Evolutionary conservation across 768 basidiomycete genomes (phyloP).

Genomic region (Lactarius sanguifluus): DNA sequence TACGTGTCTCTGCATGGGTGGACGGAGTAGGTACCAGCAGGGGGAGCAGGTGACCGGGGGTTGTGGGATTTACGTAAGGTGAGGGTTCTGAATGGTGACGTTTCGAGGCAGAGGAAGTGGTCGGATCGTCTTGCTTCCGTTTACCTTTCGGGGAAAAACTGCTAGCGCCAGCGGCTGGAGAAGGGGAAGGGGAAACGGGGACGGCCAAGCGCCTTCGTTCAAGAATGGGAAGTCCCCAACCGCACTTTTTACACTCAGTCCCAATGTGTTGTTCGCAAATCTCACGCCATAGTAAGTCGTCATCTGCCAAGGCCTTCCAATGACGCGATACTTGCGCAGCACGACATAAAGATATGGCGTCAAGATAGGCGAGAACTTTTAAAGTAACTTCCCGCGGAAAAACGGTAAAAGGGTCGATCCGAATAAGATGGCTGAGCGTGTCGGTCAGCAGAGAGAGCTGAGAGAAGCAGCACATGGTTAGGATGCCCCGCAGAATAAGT

Average conservation of each 20-base stretch:
- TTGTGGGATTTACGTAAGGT: background rate
- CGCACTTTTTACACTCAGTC: constrained; percentile 93
- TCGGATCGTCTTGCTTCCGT: constrained; percentile 40
- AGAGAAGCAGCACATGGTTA: constrained; percentile 99
- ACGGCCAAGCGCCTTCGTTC: constrained; percentile 62
- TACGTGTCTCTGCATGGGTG: background rate
- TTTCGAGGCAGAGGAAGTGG: constrained; percentile 21
- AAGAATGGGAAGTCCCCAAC: constrained; percentile 93
- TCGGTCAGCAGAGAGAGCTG: constrained; percentile 96
- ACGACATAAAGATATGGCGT: constrained; percentile 89
- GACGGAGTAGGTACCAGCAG: constrained; percentile 15
- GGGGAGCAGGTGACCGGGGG: constrained; percentile 1
- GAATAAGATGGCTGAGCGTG: constrained; percentile 86
- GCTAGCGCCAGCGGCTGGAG: constrained; percentile 32
- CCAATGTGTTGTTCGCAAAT: constrained; percentile 99
- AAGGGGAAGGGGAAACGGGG: constrained; percentile 40
- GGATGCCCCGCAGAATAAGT: constrained; percentile 92
- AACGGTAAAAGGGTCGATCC: constrained; percentile 90
- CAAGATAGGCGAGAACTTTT: constrained; percentile 84
- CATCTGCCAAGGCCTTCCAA: constrained; percentile 91
- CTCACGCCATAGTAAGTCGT: constrained; percentile 90
- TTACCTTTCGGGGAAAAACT: constrained; percentile 37
- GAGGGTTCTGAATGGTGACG: constrained; percentile 17
- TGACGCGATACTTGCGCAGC: constrained; percentile 86
- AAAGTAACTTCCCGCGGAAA: constrained; percentile 89